Evolutionary conservation across 2,329 filamentous ascomycete genomes (phyloP), one percentile per base, ranked within the genome.

Genomic region (Capronia epimyces): DNA sequence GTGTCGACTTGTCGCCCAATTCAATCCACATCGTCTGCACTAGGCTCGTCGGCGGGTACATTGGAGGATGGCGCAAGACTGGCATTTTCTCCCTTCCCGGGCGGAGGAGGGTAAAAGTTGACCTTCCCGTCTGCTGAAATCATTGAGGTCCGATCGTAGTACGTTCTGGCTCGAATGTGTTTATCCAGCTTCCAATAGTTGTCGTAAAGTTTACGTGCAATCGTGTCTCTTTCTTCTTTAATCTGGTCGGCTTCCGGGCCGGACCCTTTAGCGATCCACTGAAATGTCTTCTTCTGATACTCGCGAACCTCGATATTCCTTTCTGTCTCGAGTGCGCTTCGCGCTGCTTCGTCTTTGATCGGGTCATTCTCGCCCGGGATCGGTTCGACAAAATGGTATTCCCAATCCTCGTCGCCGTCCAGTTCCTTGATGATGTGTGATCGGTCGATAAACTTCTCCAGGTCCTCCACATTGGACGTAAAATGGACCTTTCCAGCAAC

Each of bases 111-210:
- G 63, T 94, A 93, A 68, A 87, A 90, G 29, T 87, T 73, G 37
- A 91, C 70, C 63, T 77, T 77, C 1, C 89, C 90, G 9, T 75
- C 81, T 1, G 75, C 70, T 53, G 79, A 72, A 40, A 97, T 75
- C 53, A 93, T 72, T 1, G 89, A 87, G 10, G 77, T 78, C 53
- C 93, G 80, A 67, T 98, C 93, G 62, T 95, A 96, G 54, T 88
- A 70, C n/a, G 83, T 86, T 63, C 84, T 78, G 10, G 90, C 88
- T 32, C 93, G 77, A 24, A 97, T 67, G 66, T 91, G 95, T 0
- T 89, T 89, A 70, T 98, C 93, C 46, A 96, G 69, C 32, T 78
- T 76, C 91, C 93, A 98, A 71, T 97, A 98, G 60, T 87, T 87
- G 42, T 78, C 75, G 55, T 77, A 77, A 60, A 97, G 65, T 56